A percentile compares a stretch with the other conserved stretches of the same genome.
phyloP scores from a whole-genome alignment of 208 protist species.

The Angomonas desouzai region DNA sequence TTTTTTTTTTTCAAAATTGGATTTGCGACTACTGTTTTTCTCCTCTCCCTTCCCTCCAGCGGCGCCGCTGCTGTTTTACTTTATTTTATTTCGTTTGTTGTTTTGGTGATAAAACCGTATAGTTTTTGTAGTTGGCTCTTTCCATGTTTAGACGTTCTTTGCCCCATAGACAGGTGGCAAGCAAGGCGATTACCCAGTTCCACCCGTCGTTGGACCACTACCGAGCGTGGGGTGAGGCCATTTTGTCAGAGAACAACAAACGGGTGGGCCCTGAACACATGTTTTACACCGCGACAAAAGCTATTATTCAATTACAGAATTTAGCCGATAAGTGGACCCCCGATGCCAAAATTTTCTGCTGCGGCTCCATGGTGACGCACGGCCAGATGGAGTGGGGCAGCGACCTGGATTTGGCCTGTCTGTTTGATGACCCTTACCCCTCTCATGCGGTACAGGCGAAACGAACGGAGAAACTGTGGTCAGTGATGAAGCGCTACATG shows the following conservation, averaged over 20 bases:
- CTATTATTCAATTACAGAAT: constrained; percentile 77
- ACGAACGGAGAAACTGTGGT: constrained; percentile 84
- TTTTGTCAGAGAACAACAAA: constrained; percentile 75
- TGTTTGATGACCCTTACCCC: constrained; percentile 87
- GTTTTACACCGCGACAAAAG: constrained; percentile 76
- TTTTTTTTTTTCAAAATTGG: too few species aligned
- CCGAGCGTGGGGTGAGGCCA: constrained; percentile 62
- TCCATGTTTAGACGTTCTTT: too few species aligned
- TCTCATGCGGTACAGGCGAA: constrained; percentile 75
- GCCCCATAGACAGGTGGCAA: too few species aligned
- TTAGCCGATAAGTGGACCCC: constrained; percentile 88
- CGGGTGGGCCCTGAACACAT: constrained; percentile 82
- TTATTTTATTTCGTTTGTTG: too few species aligned
- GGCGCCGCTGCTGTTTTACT: too few species aligned
- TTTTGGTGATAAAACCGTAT: too few species aligned
- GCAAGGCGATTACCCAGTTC: neutral
- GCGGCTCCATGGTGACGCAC: constrained; percentile 81
- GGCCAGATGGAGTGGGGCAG: constrained; percentile 91
- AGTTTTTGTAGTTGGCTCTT: too few species aligned
- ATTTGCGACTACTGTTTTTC: too few species aligned
- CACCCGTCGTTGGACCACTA: constrained; percentile 61
- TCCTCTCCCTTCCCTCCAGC: too few species aligned
- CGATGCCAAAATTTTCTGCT: constrained; percentile 88
- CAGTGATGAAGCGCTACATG: constrained; percentile 83
- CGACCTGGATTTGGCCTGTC: constrained; percentile 84